A percentile compares a stretch with the other conserved stretches of the same genome.
Conservation (phyloP, 2,329 filamentous ascomycete genomes). For the Elsinoe necatrix region DNA sequence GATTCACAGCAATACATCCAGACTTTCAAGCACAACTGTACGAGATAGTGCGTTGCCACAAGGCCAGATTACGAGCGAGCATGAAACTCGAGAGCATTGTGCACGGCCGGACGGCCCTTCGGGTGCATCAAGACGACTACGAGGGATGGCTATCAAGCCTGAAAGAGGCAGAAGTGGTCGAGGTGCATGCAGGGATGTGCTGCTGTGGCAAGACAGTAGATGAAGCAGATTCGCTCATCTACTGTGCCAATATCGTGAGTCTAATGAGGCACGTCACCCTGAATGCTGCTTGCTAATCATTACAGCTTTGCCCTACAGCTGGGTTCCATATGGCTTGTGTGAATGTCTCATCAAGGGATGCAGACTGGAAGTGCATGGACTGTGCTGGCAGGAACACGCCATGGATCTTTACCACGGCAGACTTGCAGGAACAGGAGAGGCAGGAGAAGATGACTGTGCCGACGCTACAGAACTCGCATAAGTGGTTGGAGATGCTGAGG, state of each 20-base stretch:
- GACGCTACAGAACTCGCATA: not conserved
- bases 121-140: constrained; percentile 1
- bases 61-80: not conserved
- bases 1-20: constrained; percentile 1
- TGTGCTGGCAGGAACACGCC: constrained; percentile 16
- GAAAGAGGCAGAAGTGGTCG: not conserved
- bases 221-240: constrained; percentile 17
- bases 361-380: constrained; percentile 21
- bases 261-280: too few species aligned
- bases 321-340: constrained; percentile 24
- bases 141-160: not conserved
- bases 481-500: constrained; percentile 1
- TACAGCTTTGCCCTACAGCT: not conserved
- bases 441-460: not conserved
- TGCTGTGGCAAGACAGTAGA: constrained; percentile 18
- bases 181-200: constrained; percentile 16
- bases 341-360: constrained; percentile 17
- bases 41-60: not conserved
- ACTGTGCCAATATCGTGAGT: constrained; percentile 22
- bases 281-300: not conserved
- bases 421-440: constrained; percentile 1
- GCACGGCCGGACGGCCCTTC: constrained; percentile 6
- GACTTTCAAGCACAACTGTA: not conserved
- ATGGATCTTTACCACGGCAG: not conserved
- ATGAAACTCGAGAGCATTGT: constrained; percentile 14